phyloP scores from a whole-genome alignment of 441 rosid genomes.

The Capsella rubella region DNA sequence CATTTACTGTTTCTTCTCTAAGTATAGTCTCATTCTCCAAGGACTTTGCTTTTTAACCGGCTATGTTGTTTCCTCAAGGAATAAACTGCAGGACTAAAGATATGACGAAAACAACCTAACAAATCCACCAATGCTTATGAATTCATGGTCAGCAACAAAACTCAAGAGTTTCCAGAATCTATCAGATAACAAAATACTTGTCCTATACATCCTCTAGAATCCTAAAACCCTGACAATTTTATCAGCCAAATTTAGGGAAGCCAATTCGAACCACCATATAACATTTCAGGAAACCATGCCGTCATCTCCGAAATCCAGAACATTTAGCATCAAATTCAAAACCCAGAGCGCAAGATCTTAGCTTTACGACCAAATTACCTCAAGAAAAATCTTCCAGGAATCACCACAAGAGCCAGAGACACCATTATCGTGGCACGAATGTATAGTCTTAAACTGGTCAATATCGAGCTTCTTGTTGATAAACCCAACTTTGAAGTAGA shows the following conservation, averaged over 20 bases:
- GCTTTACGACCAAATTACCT: conserved; percentile 53
- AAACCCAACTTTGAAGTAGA: conserved; percentile 89
- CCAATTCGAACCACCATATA: not conserved
- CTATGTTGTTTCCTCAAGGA: not conserved
- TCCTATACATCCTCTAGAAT: not conserved
- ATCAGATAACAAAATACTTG: not conserved
- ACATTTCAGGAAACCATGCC: not conserved
- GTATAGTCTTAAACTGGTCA: conserved; percentile 86
- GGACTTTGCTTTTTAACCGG: not conserved
- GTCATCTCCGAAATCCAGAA: not conserved
- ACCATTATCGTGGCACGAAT: conserved; percentile 68
- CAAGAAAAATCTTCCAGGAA: conserved; percentile 49
- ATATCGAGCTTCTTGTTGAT: conserved; percentile 83
- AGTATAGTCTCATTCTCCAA: conserved; percentile 2
- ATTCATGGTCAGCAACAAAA: not conserved
- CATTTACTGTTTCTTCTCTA: not conserved
- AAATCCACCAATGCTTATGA: not conserved
- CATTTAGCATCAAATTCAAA: not conserved
- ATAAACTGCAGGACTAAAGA: conserved; percentile 5
- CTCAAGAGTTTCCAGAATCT: conserved; percentile 29
- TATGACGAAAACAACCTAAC: conserved; percentile 17
- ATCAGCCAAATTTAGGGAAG: not conserved
- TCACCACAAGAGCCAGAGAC: conserved; percentile 54
- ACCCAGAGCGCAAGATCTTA: conserved; percentile 1
- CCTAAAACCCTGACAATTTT: not conserved